Conservation (phyloP, 441 rosid species). For the Populus hybrid region DNA sequence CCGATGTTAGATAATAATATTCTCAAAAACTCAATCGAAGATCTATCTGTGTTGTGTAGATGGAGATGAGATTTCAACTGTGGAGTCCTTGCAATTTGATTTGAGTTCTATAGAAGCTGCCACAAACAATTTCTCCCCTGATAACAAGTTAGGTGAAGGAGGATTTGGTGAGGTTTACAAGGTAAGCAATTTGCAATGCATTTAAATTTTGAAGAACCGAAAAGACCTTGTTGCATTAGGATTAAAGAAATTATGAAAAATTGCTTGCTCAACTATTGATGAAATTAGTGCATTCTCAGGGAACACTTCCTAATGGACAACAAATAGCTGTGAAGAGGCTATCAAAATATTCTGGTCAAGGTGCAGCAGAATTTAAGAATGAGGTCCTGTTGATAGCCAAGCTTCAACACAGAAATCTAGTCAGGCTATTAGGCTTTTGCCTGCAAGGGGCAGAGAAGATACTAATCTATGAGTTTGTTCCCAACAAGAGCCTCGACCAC, state of each 20-base stretch:
- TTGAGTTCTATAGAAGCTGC: slow-evolving; percentile 47
- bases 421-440: slow-evolving; percentile 42
- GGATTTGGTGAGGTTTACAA: slow-evolving; percentile 78
- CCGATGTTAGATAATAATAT: too few relatives aligned
- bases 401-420: slow-evolving; percentile 36
- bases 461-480: slow-evolving; percentile 35
- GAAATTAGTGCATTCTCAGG: slow-evolving; percentile 14
- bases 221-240: too few relatives aligned
- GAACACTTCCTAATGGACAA: slow-evolving; percentile 30
- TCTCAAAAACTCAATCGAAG: not conserved
- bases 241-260: not conserved
- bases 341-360: slow-evolving; percentile 26
- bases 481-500: slow-evolving; percentile 37
- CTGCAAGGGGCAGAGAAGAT: slow-evolving; percentile 30
- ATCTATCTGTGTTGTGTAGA: slow-evolving; percentile 6
- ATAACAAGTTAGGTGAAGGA: slow-evolving; percentile 67
- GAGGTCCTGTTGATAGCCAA: slow-evolving; percentile 29
- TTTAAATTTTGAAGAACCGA: not conserved
- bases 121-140: slow-evolving; percentile 42
- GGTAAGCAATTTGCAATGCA: slow-evolving; percentile 31
- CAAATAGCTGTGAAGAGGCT: slow-evolving; percentile 40
- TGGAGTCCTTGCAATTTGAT: slow-evolving; percentile 43
- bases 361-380: slow-evolving; percentile 33
- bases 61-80: slow-evolving; percentile 27
- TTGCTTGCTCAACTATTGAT: not conserved